Base-by-base conservation (phyloP, 2,329 filamentous ascomycete genomes). In the Sphaceloma murrayae region DNA sequence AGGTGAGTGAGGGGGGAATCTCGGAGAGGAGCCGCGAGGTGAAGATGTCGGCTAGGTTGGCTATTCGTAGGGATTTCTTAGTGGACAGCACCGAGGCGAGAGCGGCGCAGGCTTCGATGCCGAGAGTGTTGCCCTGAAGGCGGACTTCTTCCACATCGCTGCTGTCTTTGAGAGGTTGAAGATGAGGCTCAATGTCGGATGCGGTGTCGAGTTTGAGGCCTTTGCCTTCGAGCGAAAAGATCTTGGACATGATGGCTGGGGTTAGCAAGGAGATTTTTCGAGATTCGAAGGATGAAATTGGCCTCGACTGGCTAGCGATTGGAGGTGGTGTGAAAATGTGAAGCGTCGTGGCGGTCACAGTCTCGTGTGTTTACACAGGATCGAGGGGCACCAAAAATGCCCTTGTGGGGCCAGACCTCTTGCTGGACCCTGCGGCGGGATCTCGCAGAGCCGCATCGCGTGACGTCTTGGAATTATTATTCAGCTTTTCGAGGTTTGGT, bases 11-110 rank as follows among this genome's bases (percentile, higher is more conserved):
- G 52, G 82, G 81, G 36, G 91, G 91, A 51, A 98, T 98, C 63
- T 98, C 91, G 63, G 80, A 83, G 51, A 96, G 78, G 34, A 96
- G 77, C 53, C 91, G 85, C 22, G 85, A 85, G 48, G 91, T 98
- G 70, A 96, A 98, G 70, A 98, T 94, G 64, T 98, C 91, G 63
- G 88, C 88, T 46, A 98, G 73, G 67, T 95, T 94, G 59, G 85
- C 88, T 58, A 80, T 70, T 68, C 83, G 76, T 31, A 95, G 72
- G 51, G 72, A 81, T 67, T 85, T 85, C 69, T 96, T 94, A 46
- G 82, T 84, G 50, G 80, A 75, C 46, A 98, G 71, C 42, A 93
- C 80, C 54, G 86, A 78, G 33, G 86, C 88, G 33, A 98, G 77
- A 22, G 80, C 79, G 64, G 88, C 80, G 61, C 83, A 93, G 38